Base-by-base conservation (phyloP, 306 rosid species). In the Begonia fuchsioides region DNA sequence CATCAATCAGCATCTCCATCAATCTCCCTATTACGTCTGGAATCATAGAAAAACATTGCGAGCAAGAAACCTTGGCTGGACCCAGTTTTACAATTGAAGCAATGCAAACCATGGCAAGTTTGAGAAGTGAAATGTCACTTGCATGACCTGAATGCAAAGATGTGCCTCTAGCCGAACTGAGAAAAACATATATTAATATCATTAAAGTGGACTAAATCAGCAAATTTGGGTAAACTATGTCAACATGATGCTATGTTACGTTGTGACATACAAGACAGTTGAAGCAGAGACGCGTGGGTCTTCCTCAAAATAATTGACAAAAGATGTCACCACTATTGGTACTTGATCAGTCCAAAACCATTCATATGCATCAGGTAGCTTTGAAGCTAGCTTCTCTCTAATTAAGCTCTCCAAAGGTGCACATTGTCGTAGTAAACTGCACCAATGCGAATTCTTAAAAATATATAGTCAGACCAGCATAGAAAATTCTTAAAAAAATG, bases 261-360 rank as follows among this genome's bases (percentile, higher is more conserved):
- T 12, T n/a, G 15, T 9, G 12, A 71, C 96, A 61, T 92, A 85
- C 97, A 72, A 51, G 53, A 76, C 48, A 61, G 76, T 50, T 53
- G 85, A 74, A 63, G 86, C 80, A 63, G 85, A 54, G 62, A 77
- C 75, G 73, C 73, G 66, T n/a, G 76, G 55, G 32, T 73, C 76
- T 48, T 68, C 76, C 64, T 82, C 93, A 61, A 92, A 65, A 74
- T 67, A 77, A 64, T 73, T 72, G 43, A 77, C 72, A 55, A 92
- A 79, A 60, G 94, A 92, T 17, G 76, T 61, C 57, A 77, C 84
- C 46, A 63, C 81, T 51, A 73, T 68, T 13, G 86, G 86, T 60
- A 92, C 73, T 80, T 85, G 96, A 76, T 85, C 83, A 49, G 83
- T 77, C 83, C 87, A 92, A 71, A 92, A 80, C 98, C 93, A 82